Evolutionary conservation across 805 yeast species (phyloP), one percentile per base, ranked within the genome.

Genomic region (Osmozyma mogii): DNA sequence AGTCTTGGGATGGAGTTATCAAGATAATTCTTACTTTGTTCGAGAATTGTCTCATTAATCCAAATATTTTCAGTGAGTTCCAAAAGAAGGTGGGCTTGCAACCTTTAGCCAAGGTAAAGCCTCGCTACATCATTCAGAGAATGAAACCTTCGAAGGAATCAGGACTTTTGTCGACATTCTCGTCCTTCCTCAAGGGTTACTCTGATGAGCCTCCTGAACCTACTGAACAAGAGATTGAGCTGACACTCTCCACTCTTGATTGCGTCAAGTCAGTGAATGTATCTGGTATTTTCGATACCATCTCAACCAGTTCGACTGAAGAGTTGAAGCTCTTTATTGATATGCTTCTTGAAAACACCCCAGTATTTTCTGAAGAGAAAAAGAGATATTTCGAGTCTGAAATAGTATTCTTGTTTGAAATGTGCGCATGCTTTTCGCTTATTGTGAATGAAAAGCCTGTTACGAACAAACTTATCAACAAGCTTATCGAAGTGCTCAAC

Each of bases 191-290:
- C 54, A 84, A 92, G 39, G 92, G 96, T 12, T 72, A 78, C 34
- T 65, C 80, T 1, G 96, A 87, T 45, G 94, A 84, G 31, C 76
- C 83, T 3, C 78, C 81, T 1, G 97, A 89, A 52, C 99, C 99
- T 9, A 73, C 94, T 2, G 94, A 84, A 33, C 95, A 84, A 47
- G 96, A 89, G 43, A 79, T 92, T 28, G 95, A 87, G 39, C 72
- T 84, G 4, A 84, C 97, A 0, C 53, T 81, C 9, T 78, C 85
- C 4, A 82, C 96, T 0, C 58, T 80, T 24, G 95, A 88, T 41
- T 89, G 96, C 50, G 67, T 89, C 29, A 72, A 72, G 30, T 74
- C 89, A 1, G 75, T 92, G 38, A 70, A 72, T 28, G 58, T 87
- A 4, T 53, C 68, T 4, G 61, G 64, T 1, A 58, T 85, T 1